Conservation (phyloP, 352 stramenopile species). For the Phytophthora pseudosyringae region DNA sequence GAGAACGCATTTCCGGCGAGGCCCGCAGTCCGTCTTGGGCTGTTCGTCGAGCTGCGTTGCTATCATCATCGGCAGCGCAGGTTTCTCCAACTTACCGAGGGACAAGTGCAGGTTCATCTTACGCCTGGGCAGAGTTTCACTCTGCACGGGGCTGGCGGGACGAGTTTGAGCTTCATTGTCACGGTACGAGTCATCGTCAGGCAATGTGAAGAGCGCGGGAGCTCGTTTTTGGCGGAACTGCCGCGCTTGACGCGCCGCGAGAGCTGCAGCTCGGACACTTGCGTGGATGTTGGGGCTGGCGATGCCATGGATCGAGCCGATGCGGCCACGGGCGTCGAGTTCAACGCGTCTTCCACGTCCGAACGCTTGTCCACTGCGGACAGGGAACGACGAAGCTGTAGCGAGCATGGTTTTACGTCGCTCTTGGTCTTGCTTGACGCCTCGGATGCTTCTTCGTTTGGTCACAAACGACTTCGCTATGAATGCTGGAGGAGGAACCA, state of each 20-base stretch:
- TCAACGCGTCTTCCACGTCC: slow-evolving; percentile 15
- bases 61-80: slow-evolving; percentile 50
- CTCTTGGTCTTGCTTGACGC: not conserved
- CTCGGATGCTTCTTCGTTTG: not conserved
- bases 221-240: slow-evolving; percentile 42
- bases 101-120: slow-evolving; percentile 65
- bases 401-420: slow-evolving; percentile 18
- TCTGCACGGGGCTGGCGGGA: slow-evolving; percentile 22
- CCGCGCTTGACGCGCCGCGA: slow-evolving; percentile 57
- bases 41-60: not conserved
- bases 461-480: not conserved
- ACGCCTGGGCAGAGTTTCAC: slow-evolving; percentile 47
- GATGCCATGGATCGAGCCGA: slow-evolving; percentile 30
- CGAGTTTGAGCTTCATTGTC: slow-evolving; percentile 18
- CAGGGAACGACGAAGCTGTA: slow-evolving; percentile 29
- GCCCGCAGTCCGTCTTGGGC: slow-evolving; percentile 10
- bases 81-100: slow-evolving; percentile 44
- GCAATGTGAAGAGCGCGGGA: slow-evolving; percentile 1
- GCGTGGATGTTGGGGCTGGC: slow-evolving; percentile 35
- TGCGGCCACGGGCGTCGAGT: slow-evolving; percentile 18
- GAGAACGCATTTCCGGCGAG: slow-evolving; percentile 20
- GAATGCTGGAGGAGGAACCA: not conserved
- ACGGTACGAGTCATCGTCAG: not conserved
- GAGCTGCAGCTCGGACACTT: slow-evolving; percentile 49
- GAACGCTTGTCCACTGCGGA: slow-evolving; percentile 26